Percentiles rank a stretch among this genome's conserved stretches.
Conservation (phyloP, 2,329 filamentous ascomycete genomes). For the Ascochyta lentis region DNA sequence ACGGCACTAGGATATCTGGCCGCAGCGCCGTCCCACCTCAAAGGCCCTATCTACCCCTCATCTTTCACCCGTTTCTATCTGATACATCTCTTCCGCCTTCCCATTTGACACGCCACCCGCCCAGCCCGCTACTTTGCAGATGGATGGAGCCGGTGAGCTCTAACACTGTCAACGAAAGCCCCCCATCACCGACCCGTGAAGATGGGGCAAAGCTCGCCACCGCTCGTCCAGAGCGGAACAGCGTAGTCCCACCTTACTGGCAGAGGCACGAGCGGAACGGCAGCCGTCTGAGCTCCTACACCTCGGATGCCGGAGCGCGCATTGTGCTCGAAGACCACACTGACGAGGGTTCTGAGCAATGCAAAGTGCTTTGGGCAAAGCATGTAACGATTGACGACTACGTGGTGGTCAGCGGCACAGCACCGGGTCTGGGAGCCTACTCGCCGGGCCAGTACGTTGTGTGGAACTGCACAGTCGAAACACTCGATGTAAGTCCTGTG, state of each 20-base stretch:
- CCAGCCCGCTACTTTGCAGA: constrained; percentile 39
- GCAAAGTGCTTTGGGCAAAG: constrained; percentile 66
- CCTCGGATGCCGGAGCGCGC: constrained; percentile 46
- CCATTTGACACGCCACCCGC: constrained; percentile 29
- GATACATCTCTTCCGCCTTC: constrained; percentile 19
- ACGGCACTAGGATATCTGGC: constrained; percentile 23
- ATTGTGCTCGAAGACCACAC: constrained; percentile 72
- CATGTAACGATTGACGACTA: constrained; percentile 68
- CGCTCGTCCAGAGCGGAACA: constrained; percentile 37
- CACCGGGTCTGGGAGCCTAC: constrained; percentile 77
- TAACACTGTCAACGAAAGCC: constrained; percentile 36
- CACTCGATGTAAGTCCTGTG: constrained; percentile 70
- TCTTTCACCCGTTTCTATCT: constrained; percentile 15
- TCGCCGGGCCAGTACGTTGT: constrained; percentile 64
- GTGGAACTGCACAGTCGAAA: constrained; percentile 90
- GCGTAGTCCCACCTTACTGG: constrained; percentile 57
- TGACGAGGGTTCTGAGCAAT: constrained; percentile 63
- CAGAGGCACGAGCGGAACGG: constrained; percentile 49
- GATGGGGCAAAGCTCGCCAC: constrained; percentile 32
- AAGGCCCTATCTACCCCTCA: constrained; percentile 27
- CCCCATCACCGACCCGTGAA: constrained; percentile 30
- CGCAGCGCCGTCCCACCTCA: constrained; percentile 23
- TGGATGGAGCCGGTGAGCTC: constrained; percentile 50
- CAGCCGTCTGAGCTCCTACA: constrained; percentile 45
- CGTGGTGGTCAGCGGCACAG: constrained; percentile 65